These are phyloP conservation scores for Apiospora marii DNA, from an alignment of 2,329 filamentous ascomycete genomes.

Conservation along the genomic window DNA sequence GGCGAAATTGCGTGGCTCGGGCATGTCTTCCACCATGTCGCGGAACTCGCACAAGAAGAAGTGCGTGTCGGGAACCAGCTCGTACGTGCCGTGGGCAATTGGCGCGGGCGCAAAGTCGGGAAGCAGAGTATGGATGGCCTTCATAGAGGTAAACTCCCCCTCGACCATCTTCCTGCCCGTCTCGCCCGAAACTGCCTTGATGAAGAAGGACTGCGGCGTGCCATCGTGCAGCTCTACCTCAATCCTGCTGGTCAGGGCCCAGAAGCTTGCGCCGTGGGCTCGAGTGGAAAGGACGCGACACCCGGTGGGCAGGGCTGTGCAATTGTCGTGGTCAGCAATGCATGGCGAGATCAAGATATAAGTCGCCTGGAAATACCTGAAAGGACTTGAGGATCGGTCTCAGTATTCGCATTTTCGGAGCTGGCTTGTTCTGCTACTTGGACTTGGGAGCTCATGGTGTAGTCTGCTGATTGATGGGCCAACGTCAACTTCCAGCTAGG, in stretches of 20 bases:
- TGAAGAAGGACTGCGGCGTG: neutral
- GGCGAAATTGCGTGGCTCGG: constrained; percentile 28
- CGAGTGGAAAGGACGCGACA: neutral
- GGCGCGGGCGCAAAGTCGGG: constrained; percentile 29
- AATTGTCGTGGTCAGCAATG: neutral
- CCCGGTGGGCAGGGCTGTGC: neutral
- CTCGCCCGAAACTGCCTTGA: constrained; percentile 2
- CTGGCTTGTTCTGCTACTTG: neutral
- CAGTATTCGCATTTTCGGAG: neutral
- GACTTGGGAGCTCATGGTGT: too few species aligned
- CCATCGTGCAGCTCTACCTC: neutral
- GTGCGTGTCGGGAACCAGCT: constrained; percentile 38
- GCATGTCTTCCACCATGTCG: constrained; percentile 26
- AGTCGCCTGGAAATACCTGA: neutral
- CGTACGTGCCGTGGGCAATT: constrained; percentile 38
- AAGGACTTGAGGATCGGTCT: neutral
- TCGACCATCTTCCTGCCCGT: constrained; percentile 25
- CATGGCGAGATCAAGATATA: neutral
- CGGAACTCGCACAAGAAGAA: constrained; percentile 41
- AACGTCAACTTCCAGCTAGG: too few species aligned
- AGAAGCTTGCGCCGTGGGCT: neutral
- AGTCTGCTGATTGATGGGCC: neutral
- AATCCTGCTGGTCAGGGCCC: neutral
- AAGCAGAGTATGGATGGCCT: constrained; percentile 26
- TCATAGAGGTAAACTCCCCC: constrained; percentile 31